Evolutionary conservation across 1,139 yeast genomes (phyloP).

Genomic region (Maudiozyma humilis): DNA sequence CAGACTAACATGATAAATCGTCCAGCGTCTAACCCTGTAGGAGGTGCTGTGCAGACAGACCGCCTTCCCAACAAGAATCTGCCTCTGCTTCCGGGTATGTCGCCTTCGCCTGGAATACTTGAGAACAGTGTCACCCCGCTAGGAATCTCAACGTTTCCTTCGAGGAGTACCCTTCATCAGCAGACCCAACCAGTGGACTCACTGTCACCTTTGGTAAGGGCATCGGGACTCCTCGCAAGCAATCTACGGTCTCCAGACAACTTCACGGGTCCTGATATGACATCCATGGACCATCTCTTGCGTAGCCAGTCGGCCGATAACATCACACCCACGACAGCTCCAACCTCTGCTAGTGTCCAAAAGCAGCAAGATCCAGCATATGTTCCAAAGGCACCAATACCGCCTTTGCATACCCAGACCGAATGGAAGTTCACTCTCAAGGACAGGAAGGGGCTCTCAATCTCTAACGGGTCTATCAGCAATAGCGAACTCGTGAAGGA

Average conservation of each 20-base stretch:
- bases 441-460: constrained; percentile 32
- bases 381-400: constrained; percentile 2
- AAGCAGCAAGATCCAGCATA: background rate
- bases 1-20: background rate
- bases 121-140: background rate
- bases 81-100: constrained; percentile 7
- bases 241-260: background rate
- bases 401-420: constrained; percentile 27
- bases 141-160: background rate
- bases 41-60: too few species aligned
- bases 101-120: constrained; percentile 5
- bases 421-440: constrained; percentile 38
- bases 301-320: background rate
- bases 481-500: constrained; percentile 48
- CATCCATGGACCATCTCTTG: background rate
- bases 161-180: constrained; percentile 3
- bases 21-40: background rate
- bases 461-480: constrained; percentile 42
- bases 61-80: constrained; percentile 3
- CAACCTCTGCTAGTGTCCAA: too few species aligned
- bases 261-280: background rate
- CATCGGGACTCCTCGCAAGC: background rate
- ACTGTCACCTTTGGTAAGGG: constrained; percentile 1
- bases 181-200: background rate
- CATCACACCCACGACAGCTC: too few species aligned